Conservation (phyloP, 345 rosid species). For the Gossypium longicalyx region DNA sequence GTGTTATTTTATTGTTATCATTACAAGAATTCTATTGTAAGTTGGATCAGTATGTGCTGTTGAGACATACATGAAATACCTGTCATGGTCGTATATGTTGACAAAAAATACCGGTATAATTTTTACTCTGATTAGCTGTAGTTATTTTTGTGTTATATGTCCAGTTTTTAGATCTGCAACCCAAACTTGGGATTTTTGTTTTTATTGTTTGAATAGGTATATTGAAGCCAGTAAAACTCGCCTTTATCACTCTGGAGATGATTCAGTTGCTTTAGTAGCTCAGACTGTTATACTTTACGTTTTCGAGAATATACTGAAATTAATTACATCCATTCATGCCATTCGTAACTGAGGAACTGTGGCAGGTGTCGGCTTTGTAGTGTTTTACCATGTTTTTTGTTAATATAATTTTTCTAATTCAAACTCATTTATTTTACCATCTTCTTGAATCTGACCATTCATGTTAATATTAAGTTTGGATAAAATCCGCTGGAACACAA, state of each 20-base stretch:
- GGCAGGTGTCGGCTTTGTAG: slow-evolving; percentile 54
- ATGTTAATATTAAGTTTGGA: background rate
- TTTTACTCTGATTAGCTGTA: background rate
- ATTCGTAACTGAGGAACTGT: slow-evolving; percentile 88
- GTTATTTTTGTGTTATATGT: background rate
- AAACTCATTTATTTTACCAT: background rate
- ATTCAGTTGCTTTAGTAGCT: slow-evolving; percentile 46
- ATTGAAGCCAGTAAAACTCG: slow-evolving; percentile 94
- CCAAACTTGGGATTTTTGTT: slow-evolving; percentile 17
- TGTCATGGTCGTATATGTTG: background rate
- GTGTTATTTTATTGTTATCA: background rate
- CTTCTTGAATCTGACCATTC: background rate
- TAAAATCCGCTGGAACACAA: background rate
- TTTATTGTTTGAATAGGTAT: slow-evolving; percentile 49
- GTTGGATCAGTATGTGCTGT: background rate
- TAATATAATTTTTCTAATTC: background rate
- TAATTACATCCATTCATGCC: slow-evolving; percentile 98
- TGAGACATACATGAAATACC: background rate
- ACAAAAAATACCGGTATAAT: background rate
- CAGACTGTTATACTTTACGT: slow-evolving; percentile 86
- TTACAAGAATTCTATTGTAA: background rate
- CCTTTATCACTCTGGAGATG: slow-evolving; percentile 53
- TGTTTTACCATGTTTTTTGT: background rate
- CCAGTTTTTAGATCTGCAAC: background rate
- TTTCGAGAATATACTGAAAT: slow-evolving; percentile 75